Conservation (phyloP, 169 alveolate species). For the Plasmodium falciparum region DNA sequence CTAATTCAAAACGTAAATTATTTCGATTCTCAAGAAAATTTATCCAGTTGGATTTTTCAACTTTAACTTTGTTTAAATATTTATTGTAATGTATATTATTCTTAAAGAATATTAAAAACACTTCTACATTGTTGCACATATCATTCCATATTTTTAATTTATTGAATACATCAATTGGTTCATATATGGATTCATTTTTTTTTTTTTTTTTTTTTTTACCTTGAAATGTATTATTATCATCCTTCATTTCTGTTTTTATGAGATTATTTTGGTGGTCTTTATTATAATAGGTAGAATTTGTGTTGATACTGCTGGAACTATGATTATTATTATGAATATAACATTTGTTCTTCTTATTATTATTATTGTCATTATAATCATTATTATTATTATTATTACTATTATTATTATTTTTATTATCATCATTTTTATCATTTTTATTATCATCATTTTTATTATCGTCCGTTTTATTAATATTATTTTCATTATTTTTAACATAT, state of each 20-base stretch:
- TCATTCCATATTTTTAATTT: constrained; percentile 11
- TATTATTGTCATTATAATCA: too few relatives aligned
- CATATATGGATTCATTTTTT: background rate
- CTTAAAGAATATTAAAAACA: constrained; percentile 49
- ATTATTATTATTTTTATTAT: background rate
- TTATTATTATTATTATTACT: background rate
- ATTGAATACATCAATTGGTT: background rate
- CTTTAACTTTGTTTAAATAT: constrained; percentile 58
- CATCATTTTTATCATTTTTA: background rate
- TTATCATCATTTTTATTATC: background rate
- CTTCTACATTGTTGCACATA: constrained; percentile 41
- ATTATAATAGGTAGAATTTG: background rate
- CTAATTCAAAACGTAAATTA: constrained; percentile 45
- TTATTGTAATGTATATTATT: constrained; percentile 51
- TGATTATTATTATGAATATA: background rate
- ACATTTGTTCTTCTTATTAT: background rate
- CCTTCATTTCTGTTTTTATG: background rate
- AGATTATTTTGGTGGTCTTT: background rate
- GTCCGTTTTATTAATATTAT: background rate
- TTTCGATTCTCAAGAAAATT: constrained; percentile 59
- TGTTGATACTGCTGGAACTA: background rate
- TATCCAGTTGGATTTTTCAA: constrained; percentile 63
- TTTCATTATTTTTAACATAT: constrained; percentile 33
- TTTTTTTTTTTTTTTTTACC: background rate
- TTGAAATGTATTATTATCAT: background rate